Percentiles rank a stretch among this genome's conserved stretches.
Evolutionary conservation across 2,329 filamentous ascomycete genomes (phyloP).

Genomic region (Fusarium torreyae): DNA sequence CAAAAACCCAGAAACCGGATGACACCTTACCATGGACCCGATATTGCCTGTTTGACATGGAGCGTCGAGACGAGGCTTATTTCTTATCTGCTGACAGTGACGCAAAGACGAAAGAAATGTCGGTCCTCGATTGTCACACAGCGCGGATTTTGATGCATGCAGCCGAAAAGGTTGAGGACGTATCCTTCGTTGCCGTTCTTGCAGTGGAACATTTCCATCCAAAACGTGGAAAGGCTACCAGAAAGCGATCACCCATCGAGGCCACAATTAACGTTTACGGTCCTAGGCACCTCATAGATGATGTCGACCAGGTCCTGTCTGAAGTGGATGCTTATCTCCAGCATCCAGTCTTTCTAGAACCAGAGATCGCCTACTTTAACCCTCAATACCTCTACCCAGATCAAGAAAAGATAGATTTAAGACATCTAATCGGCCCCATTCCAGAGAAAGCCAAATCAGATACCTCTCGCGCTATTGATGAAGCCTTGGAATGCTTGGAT

Average conservation of each 20-base stretch:
- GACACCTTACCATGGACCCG: background rate
- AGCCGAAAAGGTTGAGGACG: rapidly evolving
- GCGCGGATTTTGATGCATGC: rapidly evolving
- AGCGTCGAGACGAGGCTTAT: rapidly evolving
- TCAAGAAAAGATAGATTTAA: background rate
- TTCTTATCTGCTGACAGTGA: rapidly evolving
- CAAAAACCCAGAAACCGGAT: rapidly evolving
- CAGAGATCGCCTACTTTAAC: background rate
- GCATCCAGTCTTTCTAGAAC: conserved; percentile 7
- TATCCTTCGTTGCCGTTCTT: background rate
- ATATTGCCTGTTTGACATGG: background rate
- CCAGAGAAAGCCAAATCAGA: rapidly evolving
- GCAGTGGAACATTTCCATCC: rapidly evolving
- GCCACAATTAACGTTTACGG: conserved; percentile 5
- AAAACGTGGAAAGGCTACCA: rapidly evolving
- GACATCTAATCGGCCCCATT: background rate
- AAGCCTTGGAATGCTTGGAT: background rate
- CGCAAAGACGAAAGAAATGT: background rate
- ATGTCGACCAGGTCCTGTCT: background rate
- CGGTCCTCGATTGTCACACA: background rate
- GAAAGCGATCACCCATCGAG: rapidly evolving
- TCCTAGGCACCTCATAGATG: rapidly evolving
- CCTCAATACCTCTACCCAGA: conserved; percentile 1
- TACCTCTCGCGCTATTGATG: background rate
- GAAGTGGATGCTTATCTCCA: background rate